Evolutionary conservation across 1,139 yeast genomes (phyloP), one percentile per base, ranked within the genome.

Genomic region (Pichia sp.): DNA sequence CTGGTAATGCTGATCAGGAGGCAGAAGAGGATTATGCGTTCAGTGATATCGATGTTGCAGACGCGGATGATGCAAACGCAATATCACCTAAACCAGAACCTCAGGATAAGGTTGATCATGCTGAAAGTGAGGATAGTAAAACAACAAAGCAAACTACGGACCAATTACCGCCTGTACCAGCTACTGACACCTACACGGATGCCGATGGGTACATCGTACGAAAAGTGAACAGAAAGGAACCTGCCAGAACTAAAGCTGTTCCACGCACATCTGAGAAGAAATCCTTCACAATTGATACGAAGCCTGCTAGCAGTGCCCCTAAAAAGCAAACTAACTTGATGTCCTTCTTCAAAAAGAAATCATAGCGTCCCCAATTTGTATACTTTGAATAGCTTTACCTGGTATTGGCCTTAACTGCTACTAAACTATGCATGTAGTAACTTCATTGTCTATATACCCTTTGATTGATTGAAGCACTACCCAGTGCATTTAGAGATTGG

Each of bases 271-370:
- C 37, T 11, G 11, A 40, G 0, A 28, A 28, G 15, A 25, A 29
- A n/a, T 28, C 34, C 9, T 35, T 32, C 19, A 38, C 29, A 19
- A 30, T 35, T 14, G 45, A 36, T 10, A 27, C 35, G 2, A 35
- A 36, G 13, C 22, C 44, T 5, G 37, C 27, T 3, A 21, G 17
- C 10, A 34, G 28, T 8, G 47, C 40, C 18, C 44, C 53, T 3
- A 41, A 38, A 13, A 43, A 55, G 33, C 60, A 55, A 35, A 42
- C 53, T 6, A 52, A 55, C 6, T 39, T 55, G 30, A 53, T 55
- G 58, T 44, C 52, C 6, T 55, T 55, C 38, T 55, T 55, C 31
- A 55, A 55, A 13, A 53, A 53, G 38, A 48, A 49, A 29, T 37
- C n/a, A n/a, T n/a, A n/a, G n/a, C n/a, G n/a, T n/a, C n/a, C n/a